Evolutionary conservation across 139 green algal genomes (phyloP).

Genomic region (Chlorella sp.): DNA sequence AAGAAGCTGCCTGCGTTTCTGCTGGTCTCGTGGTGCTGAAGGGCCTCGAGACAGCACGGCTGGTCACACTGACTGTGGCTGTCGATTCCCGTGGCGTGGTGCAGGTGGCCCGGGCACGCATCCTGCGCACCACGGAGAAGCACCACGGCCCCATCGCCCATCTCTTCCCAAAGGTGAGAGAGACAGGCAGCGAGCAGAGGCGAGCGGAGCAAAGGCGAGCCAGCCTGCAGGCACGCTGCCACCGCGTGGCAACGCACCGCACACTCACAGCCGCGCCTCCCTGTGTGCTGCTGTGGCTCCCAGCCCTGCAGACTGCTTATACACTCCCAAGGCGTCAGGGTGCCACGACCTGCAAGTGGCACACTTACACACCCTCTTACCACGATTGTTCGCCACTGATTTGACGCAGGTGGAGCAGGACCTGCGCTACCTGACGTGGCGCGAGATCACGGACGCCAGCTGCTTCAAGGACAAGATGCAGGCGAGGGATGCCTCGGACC

Average conservation of each 20-base stretch:
- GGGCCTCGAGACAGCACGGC: no score
- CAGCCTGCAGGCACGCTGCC: neutral
- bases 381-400: neutral
- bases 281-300: no score
- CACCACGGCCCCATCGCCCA: no score
- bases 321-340: no score
- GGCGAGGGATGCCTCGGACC: neutral
- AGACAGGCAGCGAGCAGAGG: neutral
- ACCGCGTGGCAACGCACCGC: neutral
- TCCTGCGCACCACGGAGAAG: neutral
- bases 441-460: neutral
- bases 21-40: no score
- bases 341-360: no score
- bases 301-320: no score
- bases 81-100: neutral
- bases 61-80: neutral
- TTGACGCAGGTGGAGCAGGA: neutral
- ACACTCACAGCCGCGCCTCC: neutral
- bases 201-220: neutral
- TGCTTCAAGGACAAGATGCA: neutral
- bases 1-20: no score
- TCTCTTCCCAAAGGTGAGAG: neutral
- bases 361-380: neutral
- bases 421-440: neutral
- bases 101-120: neutral